Base-by-base conservation (phyloP, 2,329 filamentous ascomycete species). In the Aspergillus texensis region DNA sequence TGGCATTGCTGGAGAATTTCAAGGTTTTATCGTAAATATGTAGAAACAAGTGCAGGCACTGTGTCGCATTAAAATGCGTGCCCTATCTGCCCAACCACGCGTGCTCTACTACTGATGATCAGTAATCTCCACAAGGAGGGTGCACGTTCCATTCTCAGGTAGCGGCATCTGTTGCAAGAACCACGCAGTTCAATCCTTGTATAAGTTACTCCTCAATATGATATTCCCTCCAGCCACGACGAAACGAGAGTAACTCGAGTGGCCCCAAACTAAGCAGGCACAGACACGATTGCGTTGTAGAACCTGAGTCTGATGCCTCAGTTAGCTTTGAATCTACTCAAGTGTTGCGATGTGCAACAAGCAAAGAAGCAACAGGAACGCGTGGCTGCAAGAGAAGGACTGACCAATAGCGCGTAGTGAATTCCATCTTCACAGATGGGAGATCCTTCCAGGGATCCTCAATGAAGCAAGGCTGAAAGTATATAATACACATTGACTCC, bases 401-500 rank as follows among this genome's bases (percentile, higher is more conserved):
- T 43, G 12, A 61, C 62, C 56, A 67, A 32, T 57, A 69, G 8
- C 54, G 57, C 11, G 12, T 21, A 43, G 46, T 50, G 48, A 56
- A 60, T 12, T 41, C 36, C 8, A 52, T 64, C 36, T 57, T 60
- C 16, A 65, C 32, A 32, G 58, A 43, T 39, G 58, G 58, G 34
- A 71, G 16, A 26, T 30, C 64, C 19, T 60, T 67, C 70, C 68
- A 71, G 11, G 70, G 70, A 61, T 70, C 62, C 21, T 64, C 62
- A 11, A 71, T 48, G 52, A 71, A 71, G 45, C 60, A 65, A 5
- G 67, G 67, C 4, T 41, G 45, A 43, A 71, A 71, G 58, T 71
- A 70, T 1, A 60, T 55, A 4, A 19, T 62, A 4, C 54, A 57
- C 43, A 41, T 57, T 14, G 48, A 9, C 30, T 65, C 57, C 28